Percentiles rank a stretch among this genome's conserved stretches.
Evolutionary conservation across 2,329 filamentous ascomycete species (phyloP).

Genomic region (Ophiosphaerella korrae): DNA sequence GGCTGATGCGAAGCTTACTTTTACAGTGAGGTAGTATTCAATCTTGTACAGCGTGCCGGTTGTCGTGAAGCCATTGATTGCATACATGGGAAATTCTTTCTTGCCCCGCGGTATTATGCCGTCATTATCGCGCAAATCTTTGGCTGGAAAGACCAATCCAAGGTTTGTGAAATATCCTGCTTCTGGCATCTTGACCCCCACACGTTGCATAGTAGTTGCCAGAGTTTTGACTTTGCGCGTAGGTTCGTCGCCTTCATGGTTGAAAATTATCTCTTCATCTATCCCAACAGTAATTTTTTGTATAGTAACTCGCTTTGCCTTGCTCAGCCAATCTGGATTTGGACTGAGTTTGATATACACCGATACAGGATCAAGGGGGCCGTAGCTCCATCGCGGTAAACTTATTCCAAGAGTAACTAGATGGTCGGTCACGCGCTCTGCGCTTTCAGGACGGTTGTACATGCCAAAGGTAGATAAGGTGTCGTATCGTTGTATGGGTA

Average conservation of each 20-base stretch:
- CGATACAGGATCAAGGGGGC: constrained; percentile 90
- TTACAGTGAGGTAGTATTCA: constrained; percentile 93
- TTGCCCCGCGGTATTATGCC: constrained; percentile 86
- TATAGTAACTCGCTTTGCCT: constrained; percentile 90
- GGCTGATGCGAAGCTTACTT: constrained; percentile 61
- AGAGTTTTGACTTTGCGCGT: constrained; percentile 87
- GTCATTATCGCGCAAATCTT: constrained; percentile 83
- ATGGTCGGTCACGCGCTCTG: constrained; percentile 84
- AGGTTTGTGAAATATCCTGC: constrained; percentile 92
- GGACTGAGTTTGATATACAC: constrained; percentile 94
- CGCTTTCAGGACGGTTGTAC: constrained; percentile 95
- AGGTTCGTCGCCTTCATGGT: constrained; percentile 95
- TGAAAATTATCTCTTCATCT: constrained; percentile 98
- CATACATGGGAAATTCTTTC: constrained; percentile 85
- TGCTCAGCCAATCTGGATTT: constrained; percentile 88
- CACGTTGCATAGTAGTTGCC: constrained; percentile 78
- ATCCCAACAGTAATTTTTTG: constrained; percentile 92
- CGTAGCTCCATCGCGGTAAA: constrained; percentile 94
- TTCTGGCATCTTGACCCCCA: constrained; percentile 86
- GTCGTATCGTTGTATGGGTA: constrained; percentile 91
- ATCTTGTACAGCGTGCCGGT: constrained; percentile 96
- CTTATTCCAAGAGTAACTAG: constrained; percentile 90
- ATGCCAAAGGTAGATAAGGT: constrained; percentile 98
- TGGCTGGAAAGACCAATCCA: constrained; percentile 86
- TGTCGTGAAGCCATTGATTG: constrained; percentile 89